These are phyloP conservation scores for Macrocybe sp. DNA, from an alignment of 1,284 basidiomycete species.

Conservation along the genomic window DNA sequence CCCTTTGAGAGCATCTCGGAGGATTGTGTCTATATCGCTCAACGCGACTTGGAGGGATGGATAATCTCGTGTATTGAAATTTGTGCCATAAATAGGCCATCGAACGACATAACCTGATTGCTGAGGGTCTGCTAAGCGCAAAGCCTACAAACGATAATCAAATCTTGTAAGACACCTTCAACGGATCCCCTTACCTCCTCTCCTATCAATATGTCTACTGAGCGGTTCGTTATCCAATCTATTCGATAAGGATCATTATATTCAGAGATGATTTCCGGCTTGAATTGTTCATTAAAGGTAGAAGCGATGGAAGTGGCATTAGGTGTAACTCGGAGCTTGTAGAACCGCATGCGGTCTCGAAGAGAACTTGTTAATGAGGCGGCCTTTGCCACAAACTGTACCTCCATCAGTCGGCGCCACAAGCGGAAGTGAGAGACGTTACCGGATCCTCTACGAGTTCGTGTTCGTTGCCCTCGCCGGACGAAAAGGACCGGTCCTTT, in stretches of 20 bases:
- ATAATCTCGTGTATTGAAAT: slow-evolving; percentile 82
- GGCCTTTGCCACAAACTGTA: slow-evolving; percentile 72
- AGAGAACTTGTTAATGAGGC: slow-evolving; percentile 70
- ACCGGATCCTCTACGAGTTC: slow-evolving; percentile 50
- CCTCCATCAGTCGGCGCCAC: background rate
- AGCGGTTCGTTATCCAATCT: slow-evolving; percentile 69
- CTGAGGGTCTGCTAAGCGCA: slow-evolving; percentile 67
- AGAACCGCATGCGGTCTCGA: slow-evolving; percentile 82
- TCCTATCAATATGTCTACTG: slow-evolving; percentile 55
- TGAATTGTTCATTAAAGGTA: slow-evolving; percentile 72
- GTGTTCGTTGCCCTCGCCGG: no score
- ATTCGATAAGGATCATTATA: slow-evolving; percentile 76
- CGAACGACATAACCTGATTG: slow-evolving; percentile 63
- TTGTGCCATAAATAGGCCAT: slow-evolving; percentile 74
- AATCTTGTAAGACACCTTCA: background rate
- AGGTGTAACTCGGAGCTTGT: slow-evolving; percentile 77
- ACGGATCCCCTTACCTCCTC: slow-evolving; percentile 48
- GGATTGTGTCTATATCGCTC: slow-evolving; percentile 74
- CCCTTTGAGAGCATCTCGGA: slow-evolving; percentile 56
- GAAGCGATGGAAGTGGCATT: slow-evolving; percentile 70
- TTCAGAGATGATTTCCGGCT: slow-evolving; percentile 78
- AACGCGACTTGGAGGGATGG: slow-evolving; percentile 62
- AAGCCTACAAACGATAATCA: slow-evolving; percentile 43
- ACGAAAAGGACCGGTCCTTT: no score
- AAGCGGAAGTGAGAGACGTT: background rate